Base-by-base conservation (phyloP, 2,329 filamentous ascomycete genomes). In the Monilinia aucupariae region DNA sequence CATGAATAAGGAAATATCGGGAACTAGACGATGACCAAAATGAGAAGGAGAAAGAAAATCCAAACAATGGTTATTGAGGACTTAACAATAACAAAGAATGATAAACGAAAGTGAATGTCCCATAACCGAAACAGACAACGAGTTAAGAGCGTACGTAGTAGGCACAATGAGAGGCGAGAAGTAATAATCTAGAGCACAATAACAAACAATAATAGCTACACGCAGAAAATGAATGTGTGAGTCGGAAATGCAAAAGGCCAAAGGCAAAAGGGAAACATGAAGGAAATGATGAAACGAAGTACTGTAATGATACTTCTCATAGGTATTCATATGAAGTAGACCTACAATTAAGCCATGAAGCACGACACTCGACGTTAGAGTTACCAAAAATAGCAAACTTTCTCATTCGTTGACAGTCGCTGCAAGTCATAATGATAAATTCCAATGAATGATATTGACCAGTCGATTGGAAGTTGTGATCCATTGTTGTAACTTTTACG, bases 391-490 rank as follows among this genome's bases (percentile, higher is more conserved):
- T 66, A 67, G 66, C 55, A 63, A 34, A 41, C 47, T 25, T 65
- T 62, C 22, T 68, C 62, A 73, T 72, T 72, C 70, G 71, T 67
- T 58, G 27, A 64, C 68, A 70, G 64, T 69, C 64, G 67, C 68
- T 49, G 15, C 30, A 62, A 59, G 52, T 63, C 37, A 58, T 63
- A 58, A 61, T 56, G 65, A 65, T 67, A 41, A 63, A 6, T 39
- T 30, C 59, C 9, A 22, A 5, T 10, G 10, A 22, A 25, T 47
- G n/a, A 67, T 59, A 58, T 61, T 30, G 56, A 52, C 61, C 62
- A 67, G 37, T 61, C 52, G 52, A 61, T 51, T 52, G 45, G 15
- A 32, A 39, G 27, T 15, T 34, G 20, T 59, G 51, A 37, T 65
- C 56, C 63, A 68, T 70, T 64, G 66, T 66, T 69, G 68, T 69